Evolutionary conservation across 2,329 filamentous ascomycete species (phyloP), one percentile per base, ranked within the genome.

Genomic region (Neonectria hederae): DNA sequence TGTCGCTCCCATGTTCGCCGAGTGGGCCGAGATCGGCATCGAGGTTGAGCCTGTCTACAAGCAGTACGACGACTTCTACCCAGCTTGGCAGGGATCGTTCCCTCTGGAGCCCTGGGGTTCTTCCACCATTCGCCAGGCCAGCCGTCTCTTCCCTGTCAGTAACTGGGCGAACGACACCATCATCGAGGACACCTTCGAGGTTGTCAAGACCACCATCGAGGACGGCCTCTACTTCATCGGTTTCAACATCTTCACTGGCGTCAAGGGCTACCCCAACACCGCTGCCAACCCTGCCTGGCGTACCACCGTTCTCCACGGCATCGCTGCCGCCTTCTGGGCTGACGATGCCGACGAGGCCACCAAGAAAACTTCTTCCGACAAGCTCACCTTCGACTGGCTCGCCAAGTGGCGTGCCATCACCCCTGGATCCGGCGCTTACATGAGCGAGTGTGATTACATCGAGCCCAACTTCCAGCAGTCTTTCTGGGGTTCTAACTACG

Each of bases 401-500:
- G 46, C 56, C 28, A 65, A 63, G 7, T 67, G 64, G 62, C 46
- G 65, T 17, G 65, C 63, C 1, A 66, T 67, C 2, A 71, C 81
- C 0, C 82, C 81, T 4, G 80, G 77, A 1, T 74, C 74, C 1
- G 83, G 83, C 5, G 76, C 81, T 5, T 86, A 86, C 65, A 72
- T 84, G 70, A 86, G 85, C 65, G 86, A 88, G 76, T 82, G 78
- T 2, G 82, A 87, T 71, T 81, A 83, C 45, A 77, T 79, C 62
- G 79, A 86, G 71, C 80, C 79, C 1, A 68, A 82, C 59, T 86
- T 78, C 68, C 76, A 83, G 68, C 69, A 79, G 30, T 75, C 72
- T 3, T 86, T 86, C 74, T 86, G 80, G 69, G 84, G 84, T 1
- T 65, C 42, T 7, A 84, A 84, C 53, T 86, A 85, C 65, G 69